phyloP scores from a whole-genome alignment of 2,329 filamentous ascomycete genomes.

The Pyrenophora seminiperda region DNA sequence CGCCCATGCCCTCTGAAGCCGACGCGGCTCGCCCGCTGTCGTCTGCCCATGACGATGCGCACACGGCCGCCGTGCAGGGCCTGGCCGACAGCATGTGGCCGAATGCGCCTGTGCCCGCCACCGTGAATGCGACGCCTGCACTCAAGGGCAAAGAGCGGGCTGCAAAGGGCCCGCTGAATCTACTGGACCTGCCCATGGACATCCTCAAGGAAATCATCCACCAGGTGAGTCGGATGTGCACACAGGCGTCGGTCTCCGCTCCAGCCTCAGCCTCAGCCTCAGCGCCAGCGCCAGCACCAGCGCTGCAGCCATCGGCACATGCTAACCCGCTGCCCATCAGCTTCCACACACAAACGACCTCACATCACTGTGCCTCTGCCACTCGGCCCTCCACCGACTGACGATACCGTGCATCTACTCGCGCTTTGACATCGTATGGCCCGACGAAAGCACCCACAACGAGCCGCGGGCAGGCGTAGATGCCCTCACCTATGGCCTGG shows the following conservation, averaged over 20 bases:
- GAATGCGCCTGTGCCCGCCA: slow-evolving; percentile 13
- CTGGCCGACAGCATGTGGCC: slow-evolving; percentile 21
- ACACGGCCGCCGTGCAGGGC: slow-evolving; percentile 16
- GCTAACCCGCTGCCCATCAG: slow-evolving; percentile 51
- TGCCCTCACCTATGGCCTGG: slow-evolving; percentile 79
- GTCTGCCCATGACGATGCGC: slow-evolving; percentile 31
- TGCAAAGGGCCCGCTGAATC: slow-evolving; percentile 61
- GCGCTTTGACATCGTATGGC: slow-evolving; percentile 88
- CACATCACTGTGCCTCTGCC: slow-evolving; percentile 75
- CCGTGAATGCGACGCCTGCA: slow-evolving; percentile 32
- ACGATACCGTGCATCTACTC: slow-evolving; percentile 81
- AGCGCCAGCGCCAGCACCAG: neutral
- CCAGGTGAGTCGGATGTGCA: slow-evolving; percentile 60
- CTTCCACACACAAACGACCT: slow-evolving; percentile 82
- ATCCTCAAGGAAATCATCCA: slow-evolving; percentile 78
- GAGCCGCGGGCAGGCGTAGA: slow-evolving; percentile 76
- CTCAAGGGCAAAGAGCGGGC: slow-evolving; percentile 57
- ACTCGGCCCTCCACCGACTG: slow-evolving; percentile 76
- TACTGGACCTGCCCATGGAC: slow-evolving; percentile 79
- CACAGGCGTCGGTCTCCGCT: neutral
- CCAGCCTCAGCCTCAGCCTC: neutral
- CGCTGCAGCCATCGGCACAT: neutral
- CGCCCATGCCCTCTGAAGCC: slow-evolving; percentile 37
- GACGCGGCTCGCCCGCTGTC: slow-evolving; percentile 25
- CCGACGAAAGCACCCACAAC: slow-evolving; percentile 67